These are phyloP conservation scores for Euryodendron excelsum DNA, from an alignment of 148 eudicot species.

Conservation along the genomic window DNA sequence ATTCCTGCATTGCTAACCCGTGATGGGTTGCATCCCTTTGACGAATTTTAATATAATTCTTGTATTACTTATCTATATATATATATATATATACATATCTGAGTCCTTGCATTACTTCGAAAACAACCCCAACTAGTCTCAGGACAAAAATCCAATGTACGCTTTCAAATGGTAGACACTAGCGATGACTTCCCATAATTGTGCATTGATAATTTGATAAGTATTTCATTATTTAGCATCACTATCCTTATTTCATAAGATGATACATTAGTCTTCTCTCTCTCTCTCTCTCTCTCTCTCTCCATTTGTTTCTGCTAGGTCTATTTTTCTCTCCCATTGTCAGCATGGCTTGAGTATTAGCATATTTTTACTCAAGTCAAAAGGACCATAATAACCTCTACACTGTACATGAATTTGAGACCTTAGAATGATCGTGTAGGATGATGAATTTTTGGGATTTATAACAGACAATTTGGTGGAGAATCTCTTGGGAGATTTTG, in stretches of 20 bases:
- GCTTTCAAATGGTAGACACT: neutral
- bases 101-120: neutral
- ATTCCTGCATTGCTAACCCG: no score
- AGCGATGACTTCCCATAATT: neutral
- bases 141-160: neutral
- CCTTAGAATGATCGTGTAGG: neutral
- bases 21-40: no score
- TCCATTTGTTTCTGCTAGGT: neutral
- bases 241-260: no score
- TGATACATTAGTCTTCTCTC: no score
- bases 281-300: neutral
- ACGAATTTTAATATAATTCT: no score
- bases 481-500: conserved; percentile 85
- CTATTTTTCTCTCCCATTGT: neutral
- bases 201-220: neutral
- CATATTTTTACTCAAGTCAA: neutral
- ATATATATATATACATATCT: no score
- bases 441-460: neutral
- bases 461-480: conserved; percentile 78
- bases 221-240: no score
- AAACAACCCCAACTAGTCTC: neutral
- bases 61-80: no score
- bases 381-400: neutral
- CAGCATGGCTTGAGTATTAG: neutral
- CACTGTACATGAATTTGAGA: neutral